A percentile compares a stretch with the other conserved stretches of the same genome.
Conservation (phyloP, 129 eudicot species). For the Calendula officinalis region DNA sequence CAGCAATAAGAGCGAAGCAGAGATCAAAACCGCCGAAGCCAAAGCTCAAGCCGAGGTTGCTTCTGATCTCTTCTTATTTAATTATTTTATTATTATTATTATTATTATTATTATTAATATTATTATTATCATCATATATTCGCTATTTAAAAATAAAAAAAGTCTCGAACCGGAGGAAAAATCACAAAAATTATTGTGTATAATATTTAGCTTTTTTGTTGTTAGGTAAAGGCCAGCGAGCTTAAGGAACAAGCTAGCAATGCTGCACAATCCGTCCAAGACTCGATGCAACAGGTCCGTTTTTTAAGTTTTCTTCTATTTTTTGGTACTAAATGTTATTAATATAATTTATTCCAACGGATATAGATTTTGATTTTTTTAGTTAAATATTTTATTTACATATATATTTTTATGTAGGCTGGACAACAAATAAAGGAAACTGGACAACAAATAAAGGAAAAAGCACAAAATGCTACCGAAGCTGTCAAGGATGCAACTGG, state of each 20-base stretch:
- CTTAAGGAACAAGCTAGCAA: slow-evolving; percentile 64
- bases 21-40: slow-evolving; percentile 58
- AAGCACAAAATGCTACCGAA: slow-evolving; percentile 60
- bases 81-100: too few relatives aligned
- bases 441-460: slow-evolving; percentile 31
- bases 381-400: not conserved
- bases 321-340: not conserved
- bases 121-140: slow-evolving; percentile 9
- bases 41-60: slow-evolving; percentile 59
- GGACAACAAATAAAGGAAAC: slow-evolving; percentile 36
- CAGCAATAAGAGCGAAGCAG: slow-evolving; percentile 30
- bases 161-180: not conserved
- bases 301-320: not conserved
- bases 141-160: not conserved
- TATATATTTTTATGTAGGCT: slow-evolving; percentile 35
- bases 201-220: not conserved
- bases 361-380: not conserved
- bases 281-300: slow-evolving; percentile 43
- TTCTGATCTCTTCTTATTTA: not conserved
- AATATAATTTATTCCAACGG: not conserved
- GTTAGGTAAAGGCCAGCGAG: slow-evolving; percentile 55
- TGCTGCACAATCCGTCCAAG: slow-evolving; percentile 70
- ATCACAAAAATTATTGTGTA: not conserved
- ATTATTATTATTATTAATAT: too few relatives aligned
- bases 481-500: slow-evolving; percentile 68